phyloP scores from a whole-genome alignment of 768 basidiomycete species.

The Podaxis sp. region DNA sequence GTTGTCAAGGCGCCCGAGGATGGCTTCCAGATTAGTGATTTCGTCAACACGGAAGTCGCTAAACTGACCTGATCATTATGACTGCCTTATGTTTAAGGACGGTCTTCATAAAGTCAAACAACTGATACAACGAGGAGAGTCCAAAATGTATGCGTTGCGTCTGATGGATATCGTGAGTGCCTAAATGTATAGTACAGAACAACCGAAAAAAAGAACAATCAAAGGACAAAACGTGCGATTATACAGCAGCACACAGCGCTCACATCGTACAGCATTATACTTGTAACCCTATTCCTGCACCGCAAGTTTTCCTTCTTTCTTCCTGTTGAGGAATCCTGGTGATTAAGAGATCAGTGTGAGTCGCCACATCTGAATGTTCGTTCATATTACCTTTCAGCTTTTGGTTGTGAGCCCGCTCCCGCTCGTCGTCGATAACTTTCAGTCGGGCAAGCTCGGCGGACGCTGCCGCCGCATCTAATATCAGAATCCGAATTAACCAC shows the following conservation, averaged over 20 bases:
- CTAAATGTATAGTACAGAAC: constrained; percentile 19
- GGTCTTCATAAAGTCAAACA: neutral
- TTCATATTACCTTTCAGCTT: constrained; percentile 66
- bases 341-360: neutral
- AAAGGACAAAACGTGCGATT: neutral
- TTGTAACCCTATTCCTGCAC: neutral
- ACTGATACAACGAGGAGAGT: neutral
- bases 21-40: constrained; percentile 15
- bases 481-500: constrained; percentile 11
- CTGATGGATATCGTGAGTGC: neutral
- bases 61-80: neutral
- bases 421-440: constrained; percentile 62
- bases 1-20: constrained; percentile 16
- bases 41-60: constrained; percentile 4
- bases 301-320: constrained; percentile 50
- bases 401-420: constrained; percentile 61
- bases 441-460: constrained; percentile 68
- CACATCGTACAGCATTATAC: neutral
- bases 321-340: constrained; percentile 54
- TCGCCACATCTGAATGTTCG: neutral
- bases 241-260: neutral
- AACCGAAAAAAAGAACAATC: neutral
- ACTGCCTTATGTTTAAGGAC: neutral
- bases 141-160: neutral
- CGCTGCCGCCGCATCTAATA: constrained; percentile 52